Evolutionary conservation across 2,329 filamentous ascomycete species (phyloP), one percentile per base, ranked within the genome.

Genomic region (Cladorrhinum sp.): DNA sequence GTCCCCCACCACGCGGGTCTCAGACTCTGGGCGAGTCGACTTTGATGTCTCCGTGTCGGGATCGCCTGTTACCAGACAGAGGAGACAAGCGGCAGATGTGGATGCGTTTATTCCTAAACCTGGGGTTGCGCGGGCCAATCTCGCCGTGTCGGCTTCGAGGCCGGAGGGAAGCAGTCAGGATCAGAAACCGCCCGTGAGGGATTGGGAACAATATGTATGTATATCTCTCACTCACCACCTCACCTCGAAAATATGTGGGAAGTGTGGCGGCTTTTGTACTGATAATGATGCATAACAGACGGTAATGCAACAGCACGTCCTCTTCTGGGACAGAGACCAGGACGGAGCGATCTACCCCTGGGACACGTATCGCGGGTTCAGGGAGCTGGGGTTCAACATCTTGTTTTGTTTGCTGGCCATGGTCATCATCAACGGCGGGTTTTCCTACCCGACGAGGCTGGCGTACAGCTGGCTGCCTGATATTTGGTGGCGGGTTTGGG

Each of bases 401-500:
- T 33, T 75, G 1, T 74, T 80, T 62, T 78, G 74, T 3, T 10
- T 75, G 1, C 57, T 79, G 1, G 70, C 76, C 2, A 59, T 73
- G 14, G 60, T 80, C 10, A 73, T 80, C 48, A 75, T 80, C 57
- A 74, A 79, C 48, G 3, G 70, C 55, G 74, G 71, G 66, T 79
- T 81, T 64, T 79, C 78, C 3, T 81, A 81, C 60, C 76, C 77
- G 1, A 80, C 78, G 0, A 68, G 71, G 1, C 64, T 77, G 42
- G 70, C 71, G 5, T 64, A 72, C 20, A 73, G 73, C 3, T 71
- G 65, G 55, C 4, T 77, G 0, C 77, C 77, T 0, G 77, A 77
- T 49, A 73, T 73, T 4, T 66, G 71, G 3, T 76, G 77, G 55
- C 67, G 76, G 16, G 68, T 79, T 18, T 75, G 75, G 61, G 66